phyloP scores from a whole-genome alignment of 148 eudicot genomes.

The Heliamphora exappendiculata region DNA sequence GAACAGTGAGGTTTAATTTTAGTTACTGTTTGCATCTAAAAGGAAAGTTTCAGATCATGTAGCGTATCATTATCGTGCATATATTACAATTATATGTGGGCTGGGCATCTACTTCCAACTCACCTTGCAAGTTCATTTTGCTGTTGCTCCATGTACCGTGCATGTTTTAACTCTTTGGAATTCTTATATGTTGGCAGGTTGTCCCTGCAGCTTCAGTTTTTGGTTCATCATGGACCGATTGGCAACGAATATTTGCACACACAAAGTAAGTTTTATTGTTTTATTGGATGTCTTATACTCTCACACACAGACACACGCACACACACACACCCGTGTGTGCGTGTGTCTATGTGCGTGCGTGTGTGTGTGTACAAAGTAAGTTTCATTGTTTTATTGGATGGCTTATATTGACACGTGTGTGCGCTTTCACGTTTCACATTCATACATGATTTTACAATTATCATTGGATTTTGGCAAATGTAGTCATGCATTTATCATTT shows the following conservation, averaged over 20 bases:
- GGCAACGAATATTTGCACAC: conserved; percentile 78
- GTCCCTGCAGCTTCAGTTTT: conserved; percentile 82
- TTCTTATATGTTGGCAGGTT: conserved; percentile 36
- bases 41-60: not conserved
- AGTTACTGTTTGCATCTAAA: not conserved
- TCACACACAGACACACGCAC: no score
- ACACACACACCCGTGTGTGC: no score
- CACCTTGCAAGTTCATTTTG: conserved; percentile 3
- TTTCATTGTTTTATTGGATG: not conserved
- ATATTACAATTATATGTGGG: not conserved
- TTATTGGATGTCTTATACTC: not conserved
- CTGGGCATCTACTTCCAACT: not conserved
- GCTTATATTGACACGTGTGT: not conserved
- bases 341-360: no score
- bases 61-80: not conserved
- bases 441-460: not conserved
- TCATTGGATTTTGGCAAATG: not conserved
- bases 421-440: not conserved
- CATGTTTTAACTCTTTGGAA: not conserved
- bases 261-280: conserved; percentile 42
- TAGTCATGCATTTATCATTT: not conserved
- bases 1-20: conserved; percentile 2
- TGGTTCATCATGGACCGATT: conserved; percentile 82
- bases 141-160: not conserved
- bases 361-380: conserved; percentile 41